Conservation (phyloP, 1,139 yeast species). For the Blastobotrys proliferans region DNA sequence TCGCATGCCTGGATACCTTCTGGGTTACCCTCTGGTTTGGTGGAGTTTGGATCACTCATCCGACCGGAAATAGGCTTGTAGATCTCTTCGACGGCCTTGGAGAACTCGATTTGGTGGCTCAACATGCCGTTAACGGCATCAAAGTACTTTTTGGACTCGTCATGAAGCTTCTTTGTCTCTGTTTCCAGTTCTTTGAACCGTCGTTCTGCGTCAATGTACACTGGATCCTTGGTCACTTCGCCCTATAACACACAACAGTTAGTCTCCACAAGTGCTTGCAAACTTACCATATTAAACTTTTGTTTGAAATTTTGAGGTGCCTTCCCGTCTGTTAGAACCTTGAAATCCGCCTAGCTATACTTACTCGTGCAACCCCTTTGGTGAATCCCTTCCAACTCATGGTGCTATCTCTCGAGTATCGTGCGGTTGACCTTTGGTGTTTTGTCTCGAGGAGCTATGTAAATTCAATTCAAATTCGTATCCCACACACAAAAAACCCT, state of each 20-base stretch:
- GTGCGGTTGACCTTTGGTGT: no score
- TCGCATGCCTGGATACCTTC: slow-evolving; percentile 94
- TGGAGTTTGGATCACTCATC: slow-evolving; percentile 79
- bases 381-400: slow-evolving; percentile 96
- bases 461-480: no score
- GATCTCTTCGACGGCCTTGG: slow-evolving; percentile 90
- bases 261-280: not conserved
- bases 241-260: slow-evolving; percentile 40
- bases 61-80: slow-evolving; percentile 95
- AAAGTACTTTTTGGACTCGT: slow-evolving; percentile 85
- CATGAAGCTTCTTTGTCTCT: slow-evolving; percentile 85
- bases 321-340: slow-evolving; percentile 19
- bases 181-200: slow-evolving; percentile 87
- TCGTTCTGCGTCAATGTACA: slow-evolving; percentile 91
- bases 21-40: slow-evolving; percentile 89
- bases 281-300: slow-evolving; percentile 37
- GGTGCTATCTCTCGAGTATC: no score
- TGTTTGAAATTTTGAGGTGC: slow-evolving; percentile 50
- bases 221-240: slow-evolving; percentile 76
- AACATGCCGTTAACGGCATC: slow-evolving; percentile 91
- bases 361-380: slow-evolving; percentile 68
- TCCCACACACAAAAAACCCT: no score
- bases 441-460: no score
- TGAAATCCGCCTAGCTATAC: slow-evolving; percentile 17
- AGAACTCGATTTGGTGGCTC: slow-evolving; percentile 86